phyloP scores from a whole-genome alignment of 768 basidiomycete species.

The Mycena pura region DNA sequence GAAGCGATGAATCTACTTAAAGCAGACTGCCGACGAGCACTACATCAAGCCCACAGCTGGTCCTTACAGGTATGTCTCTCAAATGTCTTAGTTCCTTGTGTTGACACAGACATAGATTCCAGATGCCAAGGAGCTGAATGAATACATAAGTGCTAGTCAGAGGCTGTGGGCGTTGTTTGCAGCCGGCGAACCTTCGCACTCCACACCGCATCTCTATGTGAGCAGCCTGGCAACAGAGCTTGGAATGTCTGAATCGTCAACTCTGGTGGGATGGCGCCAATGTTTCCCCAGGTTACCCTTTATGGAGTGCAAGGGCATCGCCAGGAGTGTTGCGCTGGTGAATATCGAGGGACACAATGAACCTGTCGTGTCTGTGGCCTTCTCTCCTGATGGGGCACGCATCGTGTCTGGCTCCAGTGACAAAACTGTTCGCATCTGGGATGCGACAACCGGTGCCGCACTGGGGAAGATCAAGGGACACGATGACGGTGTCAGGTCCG shows the following conservation, averaged over 20 bases:
- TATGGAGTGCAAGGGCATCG: neutral
- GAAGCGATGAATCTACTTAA: slow-evolving; percentile 3
- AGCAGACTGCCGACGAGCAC: neutral
- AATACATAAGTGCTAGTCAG: neutral
- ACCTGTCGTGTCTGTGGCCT: neutral
- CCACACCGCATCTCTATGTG: slow-evolving; percentile 5
- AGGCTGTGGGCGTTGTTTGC: neutral
- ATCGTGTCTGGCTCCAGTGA: slow-evolving; percentile 7
- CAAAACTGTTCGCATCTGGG: neutral
- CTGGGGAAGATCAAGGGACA: neutral
- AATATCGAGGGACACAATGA: neutral
- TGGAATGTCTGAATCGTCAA: no score
- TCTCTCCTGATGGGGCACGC: neutral
- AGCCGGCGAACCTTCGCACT: neutral
- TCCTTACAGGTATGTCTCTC: neutral
- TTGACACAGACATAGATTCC: neutral
- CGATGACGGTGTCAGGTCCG: neutral
- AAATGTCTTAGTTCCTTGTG: neutral
- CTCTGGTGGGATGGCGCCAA: neutral
- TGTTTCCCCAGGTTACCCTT: neutral
- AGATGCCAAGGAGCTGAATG: neutral
- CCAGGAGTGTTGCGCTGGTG: neutral
- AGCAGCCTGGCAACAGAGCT: slow-evolving; percentile 1
- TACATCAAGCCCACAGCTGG: neutral
- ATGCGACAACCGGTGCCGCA: neutral